Evolutionary conservation across 768 basidiomycete species (phyloP).

Genomic region (Sarcomyxa edulis): DNA sequence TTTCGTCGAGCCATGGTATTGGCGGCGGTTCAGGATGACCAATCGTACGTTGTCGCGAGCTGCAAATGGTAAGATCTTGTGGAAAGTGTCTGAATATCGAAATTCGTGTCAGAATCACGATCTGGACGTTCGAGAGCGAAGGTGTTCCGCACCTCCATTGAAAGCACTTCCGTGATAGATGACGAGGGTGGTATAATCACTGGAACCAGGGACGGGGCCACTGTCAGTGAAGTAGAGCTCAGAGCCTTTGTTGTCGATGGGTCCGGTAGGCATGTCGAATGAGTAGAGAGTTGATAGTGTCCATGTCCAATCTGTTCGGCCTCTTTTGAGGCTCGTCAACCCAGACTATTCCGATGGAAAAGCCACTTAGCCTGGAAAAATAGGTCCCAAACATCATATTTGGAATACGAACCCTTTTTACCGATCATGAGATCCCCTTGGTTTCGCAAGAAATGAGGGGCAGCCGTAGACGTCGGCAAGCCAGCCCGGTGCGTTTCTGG

Average conservation of each 20-base stretch:
- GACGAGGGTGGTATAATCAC: slow-evolving; percentile 29
- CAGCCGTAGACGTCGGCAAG: no score
- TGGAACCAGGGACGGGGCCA: slow-evolving; percentile 20
- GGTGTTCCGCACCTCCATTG: slow-evolving; percentile 21
- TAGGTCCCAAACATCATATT: no score
- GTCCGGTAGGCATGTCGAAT: slow-evolving; percentile 15
- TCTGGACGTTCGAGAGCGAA: neutral
- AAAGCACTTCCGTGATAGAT: slow-evolving; percentile 29
- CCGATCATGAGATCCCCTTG: no score
- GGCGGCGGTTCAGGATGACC: slow-evolving; percentile 7
- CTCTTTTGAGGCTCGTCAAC: no score
- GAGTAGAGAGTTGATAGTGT: no score
- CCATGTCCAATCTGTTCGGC: no score
- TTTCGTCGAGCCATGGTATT: slow-evolving; percentile 21
- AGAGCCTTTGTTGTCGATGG: no score
- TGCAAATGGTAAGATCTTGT: slow-evolving; percentile 15
- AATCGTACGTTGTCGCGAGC: slow-evolving; percentile 6
- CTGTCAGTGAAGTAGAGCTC: slow-evolving; percentile 28
- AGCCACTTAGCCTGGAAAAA: no score
- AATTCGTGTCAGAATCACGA: neutral
- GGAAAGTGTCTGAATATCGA: slow-evolving; percentile 10
- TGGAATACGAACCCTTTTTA: no score
- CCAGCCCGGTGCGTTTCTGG: no score
- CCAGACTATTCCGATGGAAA: no score
- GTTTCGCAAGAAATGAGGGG: no score